Evolutionary conservation across 2,329 filamentous ascomycete genomes (phyloP).

Genomic region (Graphilbum sp.): DNA sequence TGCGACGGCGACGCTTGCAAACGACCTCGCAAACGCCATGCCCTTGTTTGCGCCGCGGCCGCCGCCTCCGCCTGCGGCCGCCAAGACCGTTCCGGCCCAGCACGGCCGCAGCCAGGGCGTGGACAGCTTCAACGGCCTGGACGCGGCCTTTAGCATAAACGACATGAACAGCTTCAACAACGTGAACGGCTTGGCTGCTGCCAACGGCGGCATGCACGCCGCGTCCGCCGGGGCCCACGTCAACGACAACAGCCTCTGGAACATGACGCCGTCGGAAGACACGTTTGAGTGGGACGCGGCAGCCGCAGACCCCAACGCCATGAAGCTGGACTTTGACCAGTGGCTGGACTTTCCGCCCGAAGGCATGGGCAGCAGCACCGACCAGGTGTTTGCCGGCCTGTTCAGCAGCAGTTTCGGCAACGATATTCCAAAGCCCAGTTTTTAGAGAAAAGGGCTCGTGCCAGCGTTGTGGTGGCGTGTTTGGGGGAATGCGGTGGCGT

Average conservation of each 20-base stretch:
- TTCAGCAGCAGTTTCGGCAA: slow-evolving; percentile 11
- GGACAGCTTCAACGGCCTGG: neutral
- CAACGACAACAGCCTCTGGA: slow-evolving; percentile 19
- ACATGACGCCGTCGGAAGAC: slow-evolving; percentile 28
- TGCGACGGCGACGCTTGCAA: neutral
- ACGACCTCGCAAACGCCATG: neutral
- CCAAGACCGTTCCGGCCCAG: neutral
- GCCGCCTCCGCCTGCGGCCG: neutral
- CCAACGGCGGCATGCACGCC: slow-evolving; percentile 12
- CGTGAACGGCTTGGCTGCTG: neutral
- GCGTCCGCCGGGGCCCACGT: slow-evolving; percentile 10
- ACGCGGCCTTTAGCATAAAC: neutral
- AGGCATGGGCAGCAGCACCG: slow-evolving; percentile 15
- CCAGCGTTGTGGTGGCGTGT: too few relatives aligned
- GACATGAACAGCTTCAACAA: neutral
- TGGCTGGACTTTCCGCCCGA: slow-evolving; percentile 42
- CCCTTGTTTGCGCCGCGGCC: neutral
- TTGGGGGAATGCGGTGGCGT: too few relatives aligned
- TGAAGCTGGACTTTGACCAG: slow-evolving; percentile 40
- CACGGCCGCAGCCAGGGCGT: neutral
- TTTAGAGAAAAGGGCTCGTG: neutral
- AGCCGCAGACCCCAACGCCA: slow-evolving; percentile 17
- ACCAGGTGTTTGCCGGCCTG: slow-evolving; percentile 12
- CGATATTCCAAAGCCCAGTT: slow-evolving; percentile 7
- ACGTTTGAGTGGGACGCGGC: slow-evolving; percentile 37